Base-by-base conservation (phyloP, 768 basidiomycete genomes). In the Tephrocybe sp. region DNA sequence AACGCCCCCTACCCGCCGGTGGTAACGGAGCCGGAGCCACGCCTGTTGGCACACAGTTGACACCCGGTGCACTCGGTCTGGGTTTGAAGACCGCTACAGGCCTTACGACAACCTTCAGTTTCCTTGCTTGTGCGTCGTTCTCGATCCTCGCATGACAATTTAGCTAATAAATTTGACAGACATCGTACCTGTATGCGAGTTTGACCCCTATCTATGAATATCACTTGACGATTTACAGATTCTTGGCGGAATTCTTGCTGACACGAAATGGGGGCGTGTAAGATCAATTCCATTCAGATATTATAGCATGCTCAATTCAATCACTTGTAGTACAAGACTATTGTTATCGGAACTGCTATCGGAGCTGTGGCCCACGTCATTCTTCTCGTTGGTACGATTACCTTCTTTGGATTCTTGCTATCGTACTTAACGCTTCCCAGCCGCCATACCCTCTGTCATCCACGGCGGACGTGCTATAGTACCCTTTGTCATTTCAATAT, bases 251-350 rank as follows among this genome's bases (percentile, higher is more conserved):
- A 69, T 65, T 21, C 53, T 73, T 42, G 71, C 74, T 34, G 73
- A 74, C 58, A 65, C 70, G 3, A 66, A 68, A 60, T 68, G 66
- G 62, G 74, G 74, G 21, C 68, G 72, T 2, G 57, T 58, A 18
- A 45, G 57, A 48, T 4, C 15, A 34, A 32, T 12, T 39, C 11
- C 1, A n/a, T 32, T 21, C 21, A 18, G 14, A 6, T 21, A 18
- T 21, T 36, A 30, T 26, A n/a, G 37, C 18, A n/a, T 33, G 10
- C 2, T 26, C 14, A 4, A 3, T 6, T 20, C 4, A 5, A 5
- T 20, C 18, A 14, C 33, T 42, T 6, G 30, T 15, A 58, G 57
- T 76, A 62, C 61, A 72, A 69, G 58, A 74, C 73, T 0, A 70
- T 76, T 38, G 64, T 62, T 51, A 58, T 63, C n/a, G 63, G 63